Base-by-base conservation (phyloP, 2,329 filamentous ascomycete species). In the Pseudogymnoascus sp. region DNA sequence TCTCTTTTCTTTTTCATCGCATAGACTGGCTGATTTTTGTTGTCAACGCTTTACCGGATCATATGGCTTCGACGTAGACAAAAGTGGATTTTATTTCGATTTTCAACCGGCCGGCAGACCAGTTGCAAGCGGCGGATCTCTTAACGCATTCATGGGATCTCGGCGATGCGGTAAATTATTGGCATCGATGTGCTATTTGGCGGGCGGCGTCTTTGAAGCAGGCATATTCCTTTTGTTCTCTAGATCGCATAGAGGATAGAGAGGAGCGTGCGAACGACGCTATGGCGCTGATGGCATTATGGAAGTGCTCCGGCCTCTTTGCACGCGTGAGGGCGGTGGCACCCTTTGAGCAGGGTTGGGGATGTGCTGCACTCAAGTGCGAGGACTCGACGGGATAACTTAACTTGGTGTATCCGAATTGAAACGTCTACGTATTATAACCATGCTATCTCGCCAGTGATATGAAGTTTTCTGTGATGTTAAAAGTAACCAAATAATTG, bases 21-120 rank as follows among this genome's bases (percentile, higher is more conserved):
- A 55, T 55, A 55, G 48, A 55, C 48, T 55, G 48, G 48, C 48
- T 51, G 44, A 51, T 44, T 33, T 55, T 55, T 33, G 27, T 55
- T 33, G 48, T 55, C 48, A 55, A 55, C 29, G 48, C 48, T 55
- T 29, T 55, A 55, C 48, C n/a, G 29, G 48, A 55, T 55, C 48
- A 55, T 55, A 55, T 55, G 44, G 48, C 48, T 55, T 55, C 48
- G 48, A 55, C 48, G 48, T 59, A 59, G 58, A 59, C 58, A 59
- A 59, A 59, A 59, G 58, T 59, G 58, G 58, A 59, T 59, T 59
- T 59, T 55, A 17, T 33, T 55, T 55, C 48, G 48, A 33, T 55
- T 55, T 33, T 55, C 41, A 44, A 31, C 44, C 4, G 48, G 48
- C 48, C 48, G 48, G 48, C 48, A 33, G 48, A 55, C 48, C 48